phyloP scores from a whole-genome alignment of 148 eudicot genomes.

The Polygonum aviculare region DNA sequence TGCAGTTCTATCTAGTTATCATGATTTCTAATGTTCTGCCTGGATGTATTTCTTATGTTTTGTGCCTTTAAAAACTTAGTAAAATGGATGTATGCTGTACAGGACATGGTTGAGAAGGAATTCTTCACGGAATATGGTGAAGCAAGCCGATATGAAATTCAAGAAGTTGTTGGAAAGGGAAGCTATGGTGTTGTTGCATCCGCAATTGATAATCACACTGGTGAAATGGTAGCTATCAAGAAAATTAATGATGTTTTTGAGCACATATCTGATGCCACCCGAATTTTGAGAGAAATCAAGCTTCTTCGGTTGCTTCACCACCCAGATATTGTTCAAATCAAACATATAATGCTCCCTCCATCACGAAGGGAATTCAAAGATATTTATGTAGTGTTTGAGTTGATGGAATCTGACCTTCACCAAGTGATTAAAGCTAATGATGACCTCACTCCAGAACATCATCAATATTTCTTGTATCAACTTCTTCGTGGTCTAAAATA shows the following conservation, averaged over 20 bases:
- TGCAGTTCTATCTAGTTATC: not conserved
- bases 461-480: slow-evolving; percentile 59
- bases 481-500: slow-evolving; percentile 57
- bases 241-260: slow-evolving; percentile 16
- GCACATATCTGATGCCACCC: slow-evolving; percentile 12
- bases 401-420: slow-evolving; percentile 63
- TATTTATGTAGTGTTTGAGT: slow-evolving; percentile 27
- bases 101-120: slow-evolving; percentile 51
- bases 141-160: slow-evolving; percentile 55
- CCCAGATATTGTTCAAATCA: slow-evolving; percentile 61
- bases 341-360: slow-evolving; percentile 68
- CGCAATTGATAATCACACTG: slow-evolving; percentile 64
- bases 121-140: slow-evolving; percentile 72
- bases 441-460: slow-evolving; percentile 59
- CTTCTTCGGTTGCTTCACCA: slow-evolving; percentile 54
- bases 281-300: slow-evolving; percentile 44
- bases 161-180: slow-evolving; percentile 64
- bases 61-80: not conserved
- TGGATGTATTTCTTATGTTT: slow-evolving; percentile 1
- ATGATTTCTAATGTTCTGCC: not conserved
- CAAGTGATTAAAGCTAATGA: slow-evolving; percentile 58
- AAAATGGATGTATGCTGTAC: slow-evolving; percentile 3
- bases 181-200: slow-evolving; percentile 70
- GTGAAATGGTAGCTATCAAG: slow-evolving; percentile 59
- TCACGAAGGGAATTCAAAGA: slow-evolving; percentile 60